Evolutionary conservation across 805 yeast species (phyloP), one percentile per base, ranked within the genome.

Genomic region (Lipomyces spencermartinsiae): DNA sequence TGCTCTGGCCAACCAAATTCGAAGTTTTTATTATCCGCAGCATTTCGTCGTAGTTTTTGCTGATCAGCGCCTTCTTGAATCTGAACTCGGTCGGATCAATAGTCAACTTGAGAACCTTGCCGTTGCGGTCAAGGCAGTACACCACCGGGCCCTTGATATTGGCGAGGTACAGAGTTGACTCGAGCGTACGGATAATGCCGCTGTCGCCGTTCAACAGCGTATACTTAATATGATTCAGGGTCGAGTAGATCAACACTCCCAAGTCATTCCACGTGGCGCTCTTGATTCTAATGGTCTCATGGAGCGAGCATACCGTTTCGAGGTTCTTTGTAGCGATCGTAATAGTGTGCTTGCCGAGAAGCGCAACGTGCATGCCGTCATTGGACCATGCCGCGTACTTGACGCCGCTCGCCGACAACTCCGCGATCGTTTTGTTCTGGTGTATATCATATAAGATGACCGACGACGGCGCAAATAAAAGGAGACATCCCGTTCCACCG

Each of bases 71-170:
- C 76, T 88, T 90, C 83, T 95, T 95, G 86, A 95, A 95, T 75
- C 98, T 86, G 82, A 91, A 95, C 81, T 95, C 99, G 43, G 98
- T 94, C 54, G 98, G 97, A 78, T 95, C 99, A 73, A 96, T 92
- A 37, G 83, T 78, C 64, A 93, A 78, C 57, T 86, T 85, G 77
- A 92, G 93, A 64, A 92, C 93, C 75, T 88, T 88, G 67, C 98
- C 98, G 25, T 84, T 85, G 78, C 99, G 89, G 79, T 86, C 90
- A 76, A 95, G 85, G 73, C 97, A 90, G 80, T 86, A 92, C 49
- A 93, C 90, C 64, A 85, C 85, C 71, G 85, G 84, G 43, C 92
- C 93, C 65, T 84, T 78, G 56, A 90, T 94, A 77, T 84, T 87
- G 54, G 89, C 85, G 69, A 94, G 86, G 79, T 95, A 95, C 73